Evolutionary conservation across 2,329 filamentous ascomycete genomes (phyloP), one percentile per base, ranked within the genome.

Genomic region (Monilinia fructicola): DNA sequence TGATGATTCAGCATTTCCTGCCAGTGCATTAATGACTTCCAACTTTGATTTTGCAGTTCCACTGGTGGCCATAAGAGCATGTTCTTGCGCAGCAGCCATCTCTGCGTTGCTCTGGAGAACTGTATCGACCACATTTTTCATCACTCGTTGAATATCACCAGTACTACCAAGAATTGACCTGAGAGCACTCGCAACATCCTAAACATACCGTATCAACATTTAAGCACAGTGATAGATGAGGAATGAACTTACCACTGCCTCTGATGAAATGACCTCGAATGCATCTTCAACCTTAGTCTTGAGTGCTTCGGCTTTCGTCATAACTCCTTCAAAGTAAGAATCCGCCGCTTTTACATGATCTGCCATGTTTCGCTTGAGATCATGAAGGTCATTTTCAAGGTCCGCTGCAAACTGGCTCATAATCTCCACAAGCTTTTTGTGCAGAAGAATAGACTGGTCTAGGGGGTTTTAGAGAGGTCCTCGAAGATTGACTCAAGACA

Each of bases 391-490:
- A 31, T 44, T 26, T 5, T 71, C 67, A 7, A 75, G 66, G 16
- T 68, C 72, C 16, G 58, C 67, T 2, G 71, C 69, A 55, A 76
- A 74, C 21, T 71, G 68, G 12, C 67, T 62, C 71, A 76, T 74
- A 7, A 74, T 73, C 42, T 72, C 62, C 11, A 70, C 67, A 7
- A 76, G 68, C 40, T 73, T 69, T 67, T 73, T 73, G 23, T 75
- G 72, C 21, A 74, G 54, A 50, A 71, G 56, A 62, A 76, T 73
- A 61, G 73, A 64, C 54, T 77, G 73, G 58, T 77, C 75, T 76
- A 50, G 5, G 62, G 16, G 55, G 1, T 21, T 40, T 75, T 59
- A 76, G 71, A 44, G 60, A 46, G 11, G 23, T 23, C 38, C 31
- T 38, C 1, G 18, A n/a, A 40, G n/a, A 23, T 11, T 44, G 28